phyloP scores from a whole-genome alignment of 169 alveolate genomes.

The Cryptosporidium ubiquitum region DNA sequence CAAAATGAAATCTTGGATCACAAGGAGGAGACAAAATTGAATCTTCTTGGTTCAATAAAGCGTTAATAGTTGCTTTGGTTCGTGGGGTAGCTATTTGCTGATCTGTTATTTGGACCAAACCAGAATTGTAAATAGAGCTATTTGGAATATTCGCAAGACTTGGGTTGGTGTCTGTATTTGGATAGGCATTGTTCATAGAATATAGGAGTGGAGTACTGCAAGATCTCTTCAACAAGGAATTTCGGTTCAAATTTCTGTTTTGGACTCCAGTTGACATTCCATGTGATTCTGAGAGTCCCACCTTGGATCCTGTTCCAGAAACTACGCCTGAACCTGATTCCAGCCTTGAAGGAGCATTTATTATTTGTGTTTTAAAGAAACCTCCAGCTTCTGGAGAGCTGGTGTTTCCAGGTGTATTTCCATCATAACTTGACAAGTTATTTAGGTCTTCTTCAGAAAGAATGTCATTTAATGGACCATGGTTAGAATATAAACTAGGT shows the following conservation, averaged over 20 bases:
- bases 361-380: background rate
- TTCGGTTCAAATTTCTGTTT: background rate
- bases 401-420: background rate
- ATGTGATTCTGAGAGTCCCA: background rate
- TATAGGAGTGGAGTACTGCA: constrained; percentile 69
- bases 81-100: constrained; percentile 59
- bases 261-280: background rate
- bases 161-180: constrained; percentile 19
- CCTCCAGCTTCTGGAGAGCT: background rate
- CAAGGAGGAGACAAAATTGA: constrained; percentile 65
- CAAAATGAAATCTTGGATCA: constrained; percentile 73
- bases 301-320: background rate
- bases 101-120: background rate
- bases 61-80: constrained; percentile 63
- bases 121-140: background rate
- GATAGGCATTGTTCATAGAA: constrained; percentile 63
- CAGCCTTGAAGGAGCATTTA: background rate
- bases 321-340: background rate
- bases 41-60: constrained; percentile 57
- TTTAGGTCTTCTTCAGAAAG: background rate
- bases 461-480: background rate
- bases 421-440: background rate
- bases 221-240: constrained; percentile 33
- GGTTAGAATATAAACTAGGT: constrained; percentile 23
- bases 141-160: constrained; percentile 1